These are phyloP conservation scores for Pythium rishiriense DNA, from an alignment of 352 stramenopile genomes.

Conservation along the genomic window DNA sequence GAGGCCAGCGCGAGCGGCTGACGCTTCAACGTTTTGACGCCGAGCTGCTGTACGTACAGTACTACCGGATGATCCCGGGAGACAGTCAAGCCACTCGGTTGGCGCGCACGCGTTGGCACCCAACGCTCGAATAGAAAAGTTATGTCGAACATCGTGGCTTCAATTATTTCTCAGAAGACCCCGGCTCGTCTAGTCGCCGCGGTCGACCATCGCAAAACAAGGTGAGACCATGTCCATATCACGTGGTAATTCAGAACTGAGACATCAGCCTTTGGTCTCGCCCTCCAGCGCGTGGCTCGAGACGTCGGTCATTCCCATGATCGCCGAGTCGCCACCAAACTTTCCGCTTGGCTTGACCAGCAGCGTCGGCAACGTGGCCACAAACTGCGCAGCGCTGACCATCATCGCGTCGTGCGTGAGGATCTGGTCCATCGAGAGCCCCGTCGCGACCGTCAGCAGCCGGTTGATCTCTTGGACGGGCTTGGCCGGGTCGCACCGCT, in stretches of 20 bases:
- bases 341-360: slow-evolving; percentile 50
- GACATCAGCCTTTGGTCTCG: not conserved
- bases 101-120: too few species aligned
- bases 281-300: not conserved
- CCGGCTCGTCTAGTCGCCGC: not conserved
- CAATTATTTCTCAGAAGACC: too few species aligned
- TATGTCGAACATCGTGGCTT: too few species aligned
- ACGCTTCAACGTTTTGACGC: slow-evolving; percentile 9
- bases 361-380: slow-evolving; percentile 43
- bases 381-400: slow-evolving; percentile 42
- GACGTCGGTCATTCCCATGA: not conserved
- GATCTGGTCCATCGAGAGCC: slow-evolving; percentile 47
- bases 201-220: not conserved
- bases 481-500: slow-evolving; percentile 50
- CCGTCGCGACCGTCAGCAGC: slow-evolving; percentile 35
- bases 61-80: too few species aligned
- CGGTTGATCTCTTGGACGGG: slow-evolving; percentile 52
- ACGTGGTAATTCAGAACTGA: not conserved
- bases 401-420: slow-evolving; percentile 63
- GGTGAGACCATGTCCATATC: not conserved
- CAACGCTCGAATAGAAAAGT: too few species aligned
- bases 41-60: not conserved
- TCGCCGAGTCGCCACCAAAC: slow-evolving; percentile 10
- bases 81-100: too few species aligned
- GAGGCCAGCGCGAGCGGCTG: not conserved